phyloP scores from a whole-genome alignment of 1,284 basidiomycete genomes.

The Cutaneotrichosporon mucoides region DNA sequence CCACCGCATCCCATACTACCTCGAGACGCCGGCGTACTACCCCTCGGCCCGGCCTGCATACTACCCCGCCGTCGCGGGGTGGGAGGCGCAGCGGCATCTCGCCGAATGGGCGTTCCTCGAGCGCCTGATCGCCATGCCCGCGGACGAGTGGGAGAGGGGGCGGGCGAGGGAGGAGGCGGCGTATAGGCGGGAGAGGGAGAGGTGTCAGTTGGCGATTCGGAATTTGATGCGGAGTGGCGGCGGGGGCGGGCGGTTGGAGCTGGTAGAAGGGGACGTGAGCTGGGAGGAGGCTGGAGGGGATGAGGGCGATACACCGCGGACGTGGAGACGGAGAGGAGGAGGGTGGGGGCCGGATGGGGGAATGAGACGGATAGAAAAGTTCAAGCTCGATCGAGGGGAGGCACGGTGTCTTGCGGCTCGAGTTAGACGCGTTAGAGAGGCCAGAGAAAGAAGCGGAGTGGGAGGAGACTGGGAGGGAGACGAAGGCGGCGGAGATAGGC shows the following conservation, averaged over 20 bases:
- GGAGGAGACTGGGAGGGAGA: not conserved
- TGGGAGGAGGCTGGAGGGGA: too few relatives aligned
- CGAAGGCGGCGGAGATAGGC: not conserved
- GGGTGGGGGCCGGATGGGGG: too few relatives aligned
- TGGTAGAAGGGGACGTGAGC: not conserved
- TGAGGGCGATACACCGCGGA: too few relatives aligned
- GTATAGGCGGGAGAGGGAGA: not conserved
- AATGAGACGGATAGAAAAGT: too few relatives aligned
- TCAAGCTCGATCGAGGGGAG: too few relatives aligned
- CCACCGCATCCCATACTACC: conserved; percentile 11
- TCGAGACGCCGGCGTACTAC: conserved; percentile 13
- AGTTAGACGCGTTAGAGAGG: too few relatives aligned
- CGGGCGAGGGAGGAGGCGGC: not conserved
- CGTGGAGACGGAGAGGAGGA: too few relatives aligned
- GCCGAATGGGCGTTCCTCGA: conserved; percentile 14
- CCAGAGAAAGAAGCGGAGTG: not conserved
- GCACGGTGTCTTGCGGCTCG: too few relatives aligned
- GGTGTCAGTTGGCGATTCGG: not conserved
- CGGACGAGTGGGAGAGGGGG: not conserved
- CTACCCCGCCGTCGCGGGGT: not conserved
- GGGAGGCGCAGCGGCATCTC: not conserved
- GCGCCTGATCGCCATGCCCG: conserved; percentile 3
- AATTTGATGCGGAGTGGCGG: not conserved
- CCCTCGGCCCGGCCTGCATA: not conserved
- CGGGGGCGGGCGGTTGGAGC: not conserved